Evolutionary conservation across 1,284 basidiomycete genomes (phyloP), one percentile per base, ranked within the genome.

Genomic region (Microbotryum violaceum): DNA sequence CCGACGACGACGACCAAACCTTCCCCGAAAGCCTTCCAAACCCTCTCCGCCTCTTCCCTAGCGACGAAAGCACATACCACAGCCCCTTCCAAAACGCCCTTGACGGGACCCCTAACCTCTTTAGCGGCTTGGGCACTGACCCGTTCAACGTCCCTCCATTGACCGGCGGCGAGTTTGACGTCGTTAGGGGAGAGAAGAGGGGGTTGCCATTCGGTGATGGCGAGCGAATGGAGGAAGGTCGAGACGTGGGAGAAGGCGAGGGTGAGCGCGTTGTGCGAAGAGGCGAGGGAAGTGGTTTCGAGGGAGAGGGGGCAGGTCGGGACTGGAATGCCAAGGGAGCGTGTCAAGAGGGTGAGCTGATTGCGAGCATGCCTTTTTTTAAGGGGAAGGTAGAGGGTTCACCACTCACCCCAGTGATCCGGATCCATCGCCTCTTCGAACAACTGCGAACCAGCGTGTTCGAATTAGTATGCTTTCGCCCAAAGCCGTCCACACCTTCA

Each of bases 391-490:
- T 27, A 1, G 6, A 1, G 6, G 27, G 27, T 27, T 27, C 27
- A 5, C 6, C 6, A 27, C 27, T 20, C n/a, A 56, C 54, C 37
- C 54, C 54, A 56, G 3, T 23, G 14, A n/a, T 56, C 54, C 29
- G 54, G 54, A 33, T 56, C 46, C 54, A 56, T 56, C 46, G 45
- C 54, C 45, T 56, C 46, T 20, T 56, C 54, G 8, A 56, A 29
- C 45, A 42, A 42, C 37, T 42, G 12, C 16, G 5, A 42, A 4
- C 4, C 14, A 6, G 37, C 37, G 12, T 18, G 4, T 42, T 42
- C 2, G 3, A 1, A 1, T 5, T 16, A 18, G 14, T 42, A 6
- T 18, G 37, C 14, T 4, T 16, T 42, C 16, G 10, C 12, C 12
- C 14, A 12, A 42, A 18, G 2, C 37, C 3, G 37, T 18, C 37